These are phyloP conservation scores for Neolecta irregularis DNA, from an alignment of 1,139 yeast species.

Conservation along the genomic window DNA sequence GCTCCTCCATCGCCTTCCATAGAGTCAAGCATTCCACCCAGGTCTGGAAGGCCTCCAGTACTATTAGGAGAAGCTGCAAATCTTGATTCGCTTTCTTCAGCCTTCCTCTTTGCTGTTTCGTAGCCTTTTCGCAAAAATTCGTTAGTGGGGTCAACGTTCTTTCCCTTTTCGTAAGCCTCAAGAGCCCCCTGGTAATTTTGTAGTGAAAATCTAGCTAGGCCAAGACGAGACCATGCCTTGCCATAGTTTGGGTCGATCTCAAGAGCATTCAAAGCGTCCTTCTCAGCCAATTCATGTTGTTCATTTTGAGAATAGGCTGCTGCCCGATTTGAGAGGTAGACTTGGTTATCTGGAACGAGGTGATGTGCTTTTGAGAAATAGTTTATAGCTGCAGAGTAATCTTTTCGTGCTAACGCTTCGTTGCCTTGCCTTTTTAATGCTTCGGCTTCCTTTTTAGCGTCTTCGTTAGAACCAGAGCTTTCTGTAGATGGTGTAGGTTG, in stretches of 20 bases:
- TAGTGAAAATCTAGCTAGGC: conserved; percentile 78
- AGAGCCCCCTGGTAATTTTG: conserved; percentile 81
- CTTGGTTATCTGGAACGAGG: conserved; percentile 55
- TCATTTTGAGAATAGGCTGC: conserved; percentile 81
- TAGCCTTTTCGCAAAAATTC: conserved; percentile 88
- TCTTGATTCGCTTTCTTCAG: conserved; percentile 45
- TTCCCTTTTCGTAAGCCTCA: conserved; percentile 78
- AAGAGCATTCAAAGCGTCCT: conserved; percentile 72
- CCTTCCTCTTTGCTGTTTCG: conserved; percentile 79
- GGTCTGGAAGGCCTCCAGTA: conserved; percentile 20
- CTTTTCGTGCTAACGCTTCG: conserved; percentile 69
- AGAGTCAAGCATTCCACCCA: conserved; percentile 21
- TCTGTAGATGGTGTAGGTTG: conserved; percentile 1
- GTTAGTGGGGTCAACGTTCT: conserved; percentile 76
- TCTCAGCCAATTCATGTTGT: conserved; percentile 61
- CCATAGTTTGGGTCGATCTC: conserved; percentile 64
- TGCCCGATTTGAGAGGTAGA: conserved; percentile 85
- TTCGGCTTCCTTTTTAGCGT: conserved; percentile 14
- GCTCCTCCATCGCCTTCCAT: conserved; percentile 19
- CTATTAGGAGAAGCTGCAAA: conserved; percentile 15
- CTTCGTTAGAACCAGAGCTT: conserved; percentile 6
- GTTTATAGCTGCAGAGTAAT: conserved; percentile 53
- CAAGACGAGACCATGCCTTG: conserved; percentile 89
- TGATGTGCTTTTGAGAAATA: conserved; percentile 74
- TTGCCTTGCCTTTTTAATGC: conserved; percentile 73